Evolutionary conservation across 768 basidiomycete species (phyloP), one percentile per base, ranked within the genome.

Genomic region (Mycena amicta): DNA sequence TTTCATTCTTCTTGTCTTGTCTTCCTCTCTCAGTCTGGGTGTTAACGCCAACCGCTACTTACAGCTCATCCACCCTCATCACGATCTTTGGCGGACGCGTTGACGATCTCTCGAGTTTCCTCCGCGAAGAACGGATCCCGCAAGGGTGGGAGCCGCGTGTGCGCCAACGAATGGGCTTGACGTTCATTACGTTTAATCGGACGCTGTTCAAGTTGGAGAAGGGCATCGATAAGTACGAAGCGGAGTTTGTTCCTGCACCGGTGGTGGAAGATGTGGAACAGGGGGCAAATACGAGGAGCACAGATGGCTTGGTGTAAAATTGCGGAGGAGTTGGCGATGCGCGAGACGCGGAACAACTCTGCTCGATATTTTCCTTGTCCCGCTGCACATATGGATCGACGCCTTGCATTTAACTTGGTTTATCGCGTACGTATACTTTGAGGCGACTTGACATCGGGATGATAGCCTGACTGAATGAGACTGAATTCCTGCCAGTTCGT

Each of bases 71-170:
- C 0, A 87, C 87, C 0, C 61, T 92, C 50, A 70, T 87, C 16
- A 81, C 80, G 1, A 83, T 87, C 53, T 87, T 90, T 61, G 92
- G 88, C 4, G 88, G 89, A 2, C 75, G 79, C 20, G 66, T 87
- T 4, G 70, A 75, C 5, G 87, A 87, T 56, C 63, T 92, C 33
- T 72, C 79, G 40, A 62, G 78, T 0, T 65, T 90, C 50, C 70
- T 93, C n/a, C 68, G 76, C 8, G 87, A 93, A 45, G 90, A 93
- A 62, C 81, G 89, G 16, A 67, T 93, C 29, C 85, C 87, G 0
- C 78, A 87, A 0, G 84, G 84, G 22, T 92, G 89, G 88, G 88
- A 91, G 67, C 78, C 89, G 0, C 73, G 80, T 15, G 70, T 84
- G 28, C 75, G 80, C n/a, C 72, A 77, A 31, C 81, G 73, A 0